Evolutionary conservation across 129 eudicot species (phyloP).

Genomic region (Rutidosis leptorrhynchoides): DNA sequence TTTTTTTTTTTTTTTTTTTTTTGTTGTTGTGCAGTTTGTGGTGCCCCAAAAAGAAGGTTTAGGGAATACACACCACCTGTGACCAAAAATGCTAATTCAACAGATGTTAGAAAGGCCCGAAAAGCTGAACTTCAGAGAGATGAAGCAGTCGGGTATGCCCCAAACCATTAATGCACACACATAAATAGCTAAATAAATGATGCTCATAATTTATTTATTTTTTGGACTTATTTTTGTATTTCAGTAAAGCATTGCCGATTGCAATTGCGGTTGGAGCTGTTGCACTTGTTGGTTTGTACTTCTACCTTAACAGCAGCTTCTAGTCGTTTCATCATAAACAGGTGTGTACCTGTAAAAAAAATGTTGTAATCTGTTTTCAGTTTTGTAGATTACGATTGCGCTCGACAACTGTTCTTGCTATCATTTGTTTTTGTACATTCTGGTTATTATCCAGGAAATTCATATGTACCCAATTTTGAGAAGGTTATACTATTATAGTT

Average conservation of each 20-base stretch:
- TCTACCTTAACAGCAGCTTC: slow-evolving; percentile 69
- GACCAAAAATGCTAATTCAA: slow-evolving; percentile 65
- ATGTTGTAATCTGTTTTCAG: slow-evolving; percentile 26
- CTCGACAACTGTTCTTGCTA: slow-evolving; percentile 10
- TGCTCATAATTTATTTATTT: background rate
- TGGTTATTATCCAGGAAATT: slow-evolving; percentile 25
- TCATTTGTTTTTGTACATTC: slow-evolving; percentile 28
- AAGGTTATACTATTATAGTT: slow-evolving; percentile 3
- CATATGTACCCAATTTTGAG: slow-evolving; percentile 26
- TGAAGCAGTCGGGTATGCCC: slow-evolving; percentile 75
- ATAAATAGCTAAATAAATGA: no score
- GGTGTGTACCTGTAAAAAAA: slow-evolving; percentile 13
- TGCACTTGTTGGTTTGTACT: slow-evolving; percentile 68
- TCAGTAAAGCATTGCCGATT: slow-evolving; percentile 83
- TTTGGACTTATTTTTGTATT: slow-evolving; percentile 17
- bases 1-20: no score
- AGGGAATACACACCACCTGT: slow-evolving; percentile 71
- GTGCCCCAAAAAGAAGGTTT: slow-evolving; percentile 93
- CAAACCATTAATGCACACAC: slow-evolving; percentile 8
- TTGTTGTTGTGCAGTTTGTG: slow-evolving; percentile 98
- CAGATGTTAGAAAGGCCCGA: slow-evolving; percentile 82
- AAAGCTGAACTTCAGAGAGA: slow-evolving; percentile 82
- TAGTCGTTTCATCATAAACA: slow-evolving; percentile 17
- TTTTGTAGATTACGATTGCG: slow-evolving; percentile 36
- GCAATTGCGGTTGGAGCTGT: slow-evolving; percentile 82